Conservation (phyloP, 192 early-diverging fungal genomes). For the Rhizophagus prolifer region DNA sequence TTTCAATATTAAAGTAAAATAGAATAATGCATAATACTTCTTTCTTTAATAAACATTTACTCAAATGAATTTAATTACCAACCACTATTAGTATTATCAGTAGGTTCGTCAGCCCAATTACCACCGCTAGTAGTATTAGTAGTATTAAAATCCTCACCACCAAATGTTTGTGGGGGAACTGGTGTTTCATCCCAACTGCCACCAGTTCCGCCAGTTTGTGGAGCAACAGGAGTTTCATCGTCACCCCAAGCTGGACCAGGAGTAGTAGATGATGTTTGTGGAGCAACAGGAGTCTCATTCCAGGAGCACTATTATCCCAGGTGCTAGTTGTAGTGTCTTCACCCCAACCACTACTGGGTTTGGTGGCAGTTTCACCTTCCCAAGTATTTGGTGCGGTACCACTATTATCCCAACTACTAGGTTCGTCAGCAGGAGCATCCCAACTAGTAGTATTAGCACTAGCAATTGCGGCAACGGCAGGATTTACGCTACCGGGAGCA, state of each 20-base stretch:
- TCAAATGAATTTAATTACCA: not conserved
- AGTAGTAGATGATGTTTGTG: too few species aligned
- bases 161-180: not conserved
- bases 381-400: not conserved
- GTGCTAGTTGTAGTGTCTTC: too few species aligned
- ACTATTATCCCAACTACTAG: not conserved
- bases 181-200: not conserved
- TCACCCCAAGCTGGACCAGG: too few species aligned
- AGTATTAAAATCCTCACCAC: not conserved
- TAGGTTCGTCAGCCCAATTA: not conserved
- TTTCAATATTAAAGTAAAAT: not conserved
- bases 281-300: not conserved
- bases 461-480: conserved; percentile 39
- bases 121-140: not conserved
- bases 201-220: not conserved
- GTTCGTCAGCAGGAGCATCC: not conserved
- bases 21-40: too few species aligned
- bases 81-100: not conserved
- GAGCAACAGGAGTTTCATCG: not conserved
- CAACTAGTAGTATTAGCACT: conserved; percentile 5
- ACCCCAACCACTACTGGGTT: not conserved
- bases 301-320: not conserved
- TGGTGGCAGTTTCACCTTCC: not conserved
- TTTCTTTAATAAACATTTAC: too few species aligned
- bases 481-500: conserved; percentile 44